phyloP scores from a whole-genome alignment of 208 protist genomes.

The Wallacemonas sp. region DNA sequence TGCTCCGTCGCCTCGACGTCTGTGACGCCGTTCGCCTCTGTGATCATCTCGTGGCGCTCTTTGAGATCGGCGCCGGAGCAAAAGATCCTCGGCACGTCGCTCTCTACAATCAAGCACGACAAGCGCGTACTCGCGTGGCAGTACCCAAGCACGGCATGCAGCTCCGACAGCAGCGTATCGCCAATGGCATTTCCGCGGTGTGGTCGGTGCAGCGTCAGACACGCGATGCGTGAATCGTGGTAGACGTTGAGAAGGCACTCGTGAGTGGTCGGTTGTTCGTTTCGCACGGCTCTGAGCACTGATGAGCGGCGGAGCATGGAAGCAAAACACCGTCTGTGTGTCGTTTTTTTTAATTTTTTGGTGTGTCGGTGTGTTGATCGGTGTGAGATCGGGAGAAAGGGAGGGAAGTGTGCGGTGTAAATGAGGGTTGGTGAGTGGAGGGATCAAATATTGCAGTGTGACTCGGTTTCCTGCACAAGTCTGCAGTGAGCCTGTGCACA shows the following conservation, averaged over 20 bases:
- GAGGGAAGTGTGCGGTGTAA: no score
- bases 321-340: no score
- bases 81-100: slow-evolving; percentile 71
- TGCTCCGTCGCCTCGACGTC: slow-evolving; percentile 42
- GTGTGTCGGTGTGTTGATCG: no score
- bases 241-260: slow-evolving; percentile 48
- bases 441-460: no score
- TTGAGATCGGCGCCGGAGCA: slow-evolving; percentile 82
- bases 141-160: slow-evolving; percentile 40
- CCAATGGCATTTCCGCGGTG: slow-evolving; percentile 63
- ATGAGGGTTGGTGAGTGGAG: no score
- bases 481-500: no score
- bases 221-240: slow-evolving; percentile 27
- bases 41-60: slow-evolving; percentile 69
- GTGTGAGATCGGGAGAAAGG: no score
- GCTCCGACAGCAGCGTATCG: slow-evolving; percentile 34
- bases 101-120: slow-evolving; percentile 65
- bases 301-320: no score
- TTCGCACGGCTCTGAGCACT: no score
- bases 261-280: not conserved
- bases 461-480: no score
- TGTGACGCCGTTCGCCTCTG: slow-evolving; percentile 55
- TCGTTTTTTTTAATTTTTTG: no score
- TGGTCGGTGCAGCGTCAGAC: slow-evolving; percentile 55
- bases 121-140: slow-evolving; percentile 31